Base-by-base conservation (phyloP, 768 basidiomycete species). In the Coprinopsis marcescibilis region DNA sequence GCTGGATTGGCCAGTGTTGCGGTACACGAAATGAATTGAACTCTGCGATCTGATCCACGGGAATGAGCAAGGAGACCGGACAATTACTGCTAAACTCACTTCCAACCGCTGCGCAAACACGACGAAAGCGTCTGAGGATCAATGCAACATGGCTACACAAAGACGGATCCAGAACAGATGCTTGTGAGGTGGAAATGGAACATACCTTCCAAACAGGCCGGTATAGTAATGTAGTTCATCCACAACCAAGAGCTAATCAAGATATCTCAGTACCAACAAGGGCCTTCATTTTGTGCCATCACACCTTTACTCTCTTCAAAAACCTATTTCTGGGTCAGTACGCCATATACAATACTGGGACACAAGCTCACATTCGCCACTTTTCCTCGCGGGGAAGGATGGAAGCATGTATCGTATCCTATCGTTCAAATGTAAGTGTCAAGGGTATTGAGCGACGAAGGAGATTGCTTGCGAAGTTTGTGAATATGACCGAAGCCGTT, bases 191-290 rank as follows among this genome's bases (percentile, higher is more conserved):
- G 25, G 36, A n/a, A 10, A 20, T 45, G 13, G 14, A 2, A 48
- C 52, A 19, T 53, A 85, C 88, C 86, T 89, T 52, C 90, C 92
- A 43, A 93, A 75, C 10, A 85, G 65, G 30, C 85, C 83, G 1
- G 79, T 73, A 57, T 95, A 94, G 58, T 89, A 92, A 61, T 95
- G 91, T 27, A 94, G 60, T 59, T 95, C 91, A 57, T 93, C 88
- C 2, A 92, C 81, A 1, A 78, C 89, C 45, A 94, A 71, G 12
- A 91, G 67, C 70, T 81, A 45, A 3, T 12, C n/a, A 44, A 27
- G 14, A 15, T 11, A 12, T 34, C 23, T 19, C 14, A 19, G 2
- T 14, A 24, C n/a, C 20, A 12, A 23, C 15, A 19, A 20, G 36
- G 12, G n/a, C 14, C 38, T 11, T n/a, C 35, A 13, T 23, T 2